phyloP scores from a whole-genome alignment of 2,329 filamentous ascomycete genomes.

The Ascochyta pisi region DNA sequence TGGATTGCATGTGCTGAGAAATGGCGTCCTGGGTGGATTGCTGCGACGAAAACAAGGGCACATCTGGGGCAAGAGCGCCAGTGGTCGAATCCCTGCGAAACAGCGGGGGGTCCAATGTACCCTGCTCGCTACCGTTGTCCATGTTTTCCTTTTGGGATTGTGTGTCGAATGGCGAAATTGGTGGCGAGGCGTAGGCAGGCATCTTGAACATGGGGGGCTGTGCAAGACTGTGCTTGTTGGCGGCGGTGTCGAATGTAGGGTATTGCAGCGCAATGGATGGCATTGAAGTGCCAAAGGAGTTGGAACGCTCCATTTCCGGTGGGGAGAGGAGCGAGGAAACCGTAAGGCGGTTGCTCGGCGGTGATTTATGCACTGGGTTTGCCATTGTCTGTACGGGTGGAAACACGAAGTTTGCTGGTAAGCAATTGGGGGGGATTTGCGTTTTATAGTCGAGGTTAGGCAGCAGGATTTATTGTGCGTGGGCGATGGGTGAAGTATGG shows the following conservation, averaged over 20 bases:
- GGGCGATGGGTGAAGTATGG: conserved; percentile 3
- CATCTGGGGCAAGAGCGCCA: conserved; percentile 36
- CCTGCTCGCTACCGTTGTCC: conserved; percentile 36
- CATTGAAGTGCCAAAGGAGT: conserved; percentile 49
- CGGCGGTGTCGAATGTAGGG: conserved; percentile 21
- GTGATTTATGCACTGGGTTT: conserved; percentile 37
- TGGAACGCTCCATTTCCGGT: conserved; percentile 50
- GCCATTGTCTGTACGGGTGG: conserved; percentile 27
- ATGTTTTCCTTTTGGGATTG: conserved; percentile 48
- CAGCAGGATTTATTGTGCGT: conserved; percentile 9
- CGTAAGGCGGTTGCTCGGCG: conserved; percentile 42
- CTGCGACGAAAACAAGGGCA: conserved; percentile 41
- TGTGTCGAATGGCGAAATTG: conserved; percentile 49
- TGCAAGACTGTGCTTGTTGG: conserved; percentile 20
- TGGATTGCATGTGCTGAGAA: conserved; percentile 45
- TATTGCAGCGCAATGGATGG: conserved; percentile 28
- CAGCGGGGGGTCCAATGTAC: conserved; percentile 45
- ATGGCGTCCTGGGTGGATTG: conserved; percentile 36
- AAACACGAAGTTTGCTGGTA: conserved; percentile 27
- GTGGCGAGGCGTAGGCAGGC: conserved; percentile 48
- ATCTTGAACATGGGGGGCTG: conserved; percentile 27
- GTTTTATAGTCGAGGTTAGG: conserved; percentile 18
- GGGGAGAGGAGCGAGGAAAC: conserved; percentile 51
- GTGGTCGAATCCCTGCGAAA: conserved; percentile 34
- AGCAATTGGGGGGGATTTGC: conserved; percentile 16